Base-by-base conservation (phyloP, 768 basidiomycete species). In the Suillus discolor region DNA sequence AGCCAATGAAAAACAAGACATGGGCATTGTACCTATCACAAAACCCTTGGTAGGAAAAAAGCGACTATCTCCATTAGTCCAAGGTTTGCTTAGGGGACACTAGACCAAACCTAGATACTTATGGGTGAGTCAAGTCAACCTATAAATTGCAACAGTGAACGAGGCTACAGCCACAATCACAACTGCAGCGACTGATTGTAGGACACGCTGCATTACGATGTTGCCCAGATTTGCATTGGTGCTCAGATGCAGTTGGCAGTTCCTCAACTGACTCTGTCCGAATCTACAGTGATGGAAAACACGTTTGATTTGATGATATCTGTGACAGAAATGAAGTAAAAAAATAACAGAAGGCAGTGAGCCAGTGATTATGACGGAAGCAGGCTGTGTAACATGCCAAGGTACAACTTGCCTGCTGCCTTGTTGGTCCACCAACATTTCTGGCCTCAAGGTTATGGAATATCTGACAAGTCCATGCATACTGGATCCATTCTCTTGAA, bases 391-490 rank as follows among this genome's bases (percentile, higher is more conserved):
- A 6, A 41, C 7, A 15, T 25, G 80, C 89, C 62, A 69, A 96
- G 96, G 49, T 28, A 53, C 8, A 53, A 28, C 96, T 62, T 98
- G 81, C 92, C 98, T 93, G 62, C 87, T 86, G 20, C 96, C 96
- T 76, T 99, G 97, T 74, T 98, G 93, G 65, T 89, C 87, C 1
- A 99, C 96, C 54, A 99, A 83, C 15, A 94, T 96, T 54, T 96
- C 97, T 54, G 25, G 16, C 25, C 28, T 28, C 16, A 8, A 98
- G 80, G 78, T 99, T 96, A 61, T 92, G 87, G 83, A 98, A 99
- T 73, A 99, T 97, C 78, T 97, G 93, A 87, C 55, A 99, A 31
- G 79, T 77, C 98, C 97, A 72, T 96, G 94, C 62, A 99, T 98
- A 8, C 97, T 96, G 9, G 88, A 89, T 78, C 99, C 97, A 62